Evolutionary conservation across 1,284 basidiomycete genomes (phyloP).

Genomic region (Melampsora americana): DNA sequence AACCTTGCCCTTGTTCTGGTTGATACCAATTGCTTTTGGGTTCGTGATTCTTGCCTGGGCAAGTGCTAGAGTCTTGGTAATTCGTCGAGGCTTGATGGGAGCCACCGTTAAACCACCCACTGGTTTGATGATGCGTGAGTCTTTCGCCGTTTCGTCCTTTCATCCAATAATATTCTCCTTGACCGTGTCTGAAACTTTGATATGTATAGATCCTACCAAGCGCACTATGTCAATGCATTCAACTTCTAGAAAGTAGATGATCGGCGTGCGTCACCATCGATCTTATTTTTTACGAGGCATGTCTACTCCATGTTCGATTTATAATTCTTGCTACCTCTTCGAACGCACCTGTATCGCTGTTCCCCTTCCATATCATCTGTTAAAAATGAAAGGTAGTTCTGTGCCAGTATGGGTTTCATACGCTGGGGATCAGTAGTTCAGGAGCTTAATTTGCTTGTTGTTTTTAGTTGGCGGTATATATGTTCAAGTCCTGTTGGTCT

Average conservation of each 20-base stretch:
- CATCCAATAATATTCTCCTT: not conserved
- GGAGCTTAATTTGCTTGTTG: too few relatives aligned
- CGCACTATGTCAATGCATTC: slow-evolving; percentile 44
- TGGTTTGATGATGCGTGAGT: slow-evolving; percentile 45
- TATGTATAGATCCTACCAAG: slow-evolving; percentile 36
- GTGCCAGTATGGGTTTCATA: too few relatives aligned
- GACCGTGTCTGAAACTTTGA: not conserved
- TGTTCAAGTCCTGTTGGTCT: too few relatives aligned
- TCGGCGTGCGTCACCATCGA: too few relatives aligned
- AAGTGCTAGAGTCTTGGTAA: slow-evolving; percentile 61
- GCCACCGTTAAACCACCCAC: slow-evolving; percentile 65
- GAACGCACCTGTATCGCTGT: too few relatives aligned
- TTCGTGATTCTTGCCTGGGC: slow-evolving; percentile 64
- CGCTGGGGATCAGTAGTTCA: too few relatives aligned
- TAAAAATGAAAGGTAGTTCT: too few relatives aligned
- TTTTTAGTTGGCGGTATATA: too few relatives aligned
- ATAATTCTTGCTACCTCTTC: too few relatives aligned
- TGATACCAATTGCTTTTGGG: slow-evolving; percentile 65
- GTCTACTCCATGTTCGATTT: too few relatives aligned
- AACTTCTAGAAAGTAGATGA: slow-evolving; percentile 17
- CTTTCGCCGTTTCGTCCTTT: not conserved
- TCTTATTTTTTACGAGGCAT: too few relatives aligned
- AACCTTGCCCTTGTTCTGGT: slow-evolving; percentile 66
- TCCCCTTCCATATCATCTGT: too few relatives aligned
- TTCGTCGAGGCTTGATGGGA: slow-evolving; percentile 62